Evolutionary conservation across 306 rosid genomes (phyloP), one percentile per base, ranked within the genome.

Genomic region (Hippophae gyantsensis): DNA sequence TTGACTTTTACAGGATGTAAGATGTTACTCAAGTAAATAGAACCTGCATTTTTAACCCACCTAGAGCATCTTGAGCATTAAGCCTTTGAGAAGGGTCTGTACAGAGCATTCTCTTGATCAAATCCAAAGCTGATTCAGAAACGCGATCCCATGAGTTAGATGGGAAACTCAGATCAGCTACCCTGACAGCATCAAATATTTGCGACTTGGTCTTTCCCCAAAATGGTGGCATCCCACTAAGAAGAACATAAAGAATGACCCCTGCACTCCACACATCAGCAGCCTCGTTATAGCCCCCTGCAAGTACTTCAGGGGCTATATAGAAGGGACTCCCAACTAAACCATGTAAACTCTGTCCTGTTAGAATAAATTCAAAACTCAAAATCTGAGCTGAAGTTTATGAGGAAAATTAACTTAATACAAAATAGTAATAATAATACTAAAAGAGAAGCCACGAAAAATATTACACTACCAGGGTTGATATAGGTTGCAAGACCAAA

Each of bases 231-330:
- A 73, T 81, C 40, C 90, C 94, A 8, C 96, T 82, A 52, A 88
- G 77, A 68, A 88, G 86, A 76, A 85, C 85, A 67, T 88, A 88
- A 60, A 88, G 94, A 66, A 84, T 80, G 62, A 87, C 95, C 7
- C 95, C 93, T 1, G 93, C 85, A 66, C 95, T 87, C 89, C 95
- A 88, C 9, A 85, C 89, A 75, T 88, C 96, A 7, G 94, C 94
- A 55, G 94, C 84, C 77, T 88, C 86, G 70, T 88, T 82, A 81
- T 88, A 88, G 52, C 82, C 81, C 61, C 94, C 88, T 1, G 96
- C 87, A 56, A 88, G 81, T 57, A 88, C 96, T 75, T 88, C 94
- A 0, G 94, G 96, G 54, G 90, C 94, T 64, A 88, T 88, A 69
- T 88, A 88, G 74, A 88, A 88, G 25, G 96, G 96, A 82, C 96